phyloP scores from a whole-genome alignment of 768 basidiomycete genomes.

The Lentinula aciculospora region DNA sequence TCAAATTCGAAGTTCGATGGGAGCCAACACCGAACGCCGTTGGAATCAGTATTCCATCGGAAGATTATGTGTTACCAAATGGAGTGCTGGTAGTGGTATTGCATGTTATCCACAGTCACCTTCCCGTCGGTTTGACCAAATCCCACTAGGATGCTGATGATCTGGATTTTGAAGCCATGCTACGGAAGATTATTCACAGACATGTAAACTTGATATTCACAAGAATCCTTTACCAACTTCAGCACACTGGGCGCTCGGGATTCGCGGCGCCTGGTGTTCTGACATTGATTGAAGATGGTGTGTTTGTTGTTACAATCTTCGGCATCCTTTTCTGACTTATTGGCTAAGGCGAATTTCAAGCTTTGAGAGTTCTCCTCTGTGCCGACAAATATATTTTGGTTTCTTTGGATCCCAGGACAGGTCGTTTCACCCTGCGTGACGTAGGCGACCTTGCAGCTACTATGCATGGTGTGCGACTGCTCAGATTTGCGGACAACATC shows the following conservation, averaged over 20 bases:
- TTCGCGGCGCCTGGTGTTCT: slow-evolving; percentile 63
- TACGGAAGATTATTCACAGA: slow-evolving; percentile 54
- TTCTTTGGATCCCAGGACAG: slow-evolving; percentile 75
- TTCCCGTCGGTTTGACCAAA: not conserved
- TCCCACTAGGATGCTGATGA: slow-evolving; percentile 48
- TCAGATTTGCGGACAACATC: slow-evolving; percentile 48
- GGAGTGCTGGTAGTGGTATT: slow-evolving; percentile 54
- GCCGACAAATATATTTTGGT: slow-evolving; percentile 73
- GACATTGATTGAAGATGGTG: slow-evolving; percentile 51
- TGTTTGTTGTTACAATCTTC: slow-evolving; percentile 10
- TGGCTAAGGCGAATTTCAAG: slow-evolving; percentile 42
- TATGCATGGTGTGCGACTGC: slow-evolving; percentile 64
- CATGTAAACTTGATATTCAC: slow-evolving; percentile 61
- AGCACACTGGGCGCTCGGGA: slow-evolving; percentile 48
- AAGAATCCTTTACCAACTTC: slow-evolving; percentile 39
- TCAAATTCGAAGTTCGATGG: slow-evolving; percentile 72
- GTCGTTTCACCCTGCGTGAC: slow-evolving; percentile 72
- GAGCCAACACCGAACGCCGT: slow-evolving; percentile 65
- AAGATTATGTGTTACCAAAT: slow-evolving; percentile 35
- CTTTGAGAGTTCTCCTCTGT: slow-evolving; percentile 66
- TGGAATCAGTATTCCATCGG: slow-evolving; percentile 49
- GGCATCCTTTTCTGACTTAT: not conserved
- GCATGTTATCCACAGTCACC: slow-evolving; percentile 8
- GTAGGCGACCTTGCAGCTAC: slow-evolving; percentile 76
- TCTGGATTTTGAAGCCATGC: slow-evolving; percentile 69